Percentiles rank a stretch among this genome's conserved stretches.
Evolutionary conservation across 257 asterid species (phyloP).

Genomic region (Rhazya stricta): DNA sequence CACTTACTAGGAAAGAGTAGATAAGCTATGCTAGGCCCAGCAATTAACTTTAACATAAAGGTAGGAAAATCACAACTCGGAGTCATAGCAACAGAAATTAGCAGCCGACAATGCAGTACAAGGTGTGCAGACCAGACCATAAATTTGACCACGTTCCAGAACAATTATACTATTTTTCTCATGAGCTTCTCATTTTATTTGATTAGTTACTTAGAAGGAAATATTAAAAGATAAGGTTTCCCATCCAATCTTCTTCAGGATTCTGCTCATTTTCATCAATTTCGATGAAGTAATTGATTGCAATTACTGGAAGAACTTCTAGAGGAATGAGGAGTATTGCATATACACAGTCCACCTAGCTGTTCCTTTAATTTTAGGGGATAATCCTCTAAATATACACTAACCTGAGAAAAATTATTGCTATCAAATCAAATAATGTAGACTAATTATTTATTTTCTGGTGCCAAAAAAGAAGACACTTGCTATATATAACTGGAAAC

Average conservation of each 20-base stretch:
- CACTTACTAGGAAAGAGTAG: no score
- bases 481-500: background rate
- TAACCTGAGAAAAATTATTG: background rate
- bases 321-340: no score
- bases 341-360: background rate
- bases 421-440: background rate
- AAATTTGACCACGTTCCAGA: background rate
- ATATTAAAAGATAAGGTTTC: background rate
- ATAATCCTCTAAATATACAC: background rate
- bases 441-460: background rate
- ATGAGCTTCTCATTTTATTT: background rate
- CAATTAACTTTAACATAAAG: no score
- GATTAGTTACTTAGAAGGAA: background rate
- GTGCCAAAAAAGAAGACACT: background rate
- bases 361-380: background rate
- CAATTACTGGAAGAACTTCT: background rate
- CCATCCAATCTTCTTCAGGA: background rate
- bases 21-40: no score
- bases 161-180: background rate
- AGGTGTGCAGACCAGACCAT: background rate
- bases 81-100: no score
- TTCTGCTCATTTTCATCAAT: background rate
- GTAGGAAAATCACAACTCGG: no score
- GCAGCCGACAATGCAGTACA: no score
- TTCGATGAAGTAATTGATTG: background rate